Evolutionary conservation across 2,329 filamentous ascomycete genomes (phyloP).

Genomic region (Phyllosticta citriasiana): DNA sequence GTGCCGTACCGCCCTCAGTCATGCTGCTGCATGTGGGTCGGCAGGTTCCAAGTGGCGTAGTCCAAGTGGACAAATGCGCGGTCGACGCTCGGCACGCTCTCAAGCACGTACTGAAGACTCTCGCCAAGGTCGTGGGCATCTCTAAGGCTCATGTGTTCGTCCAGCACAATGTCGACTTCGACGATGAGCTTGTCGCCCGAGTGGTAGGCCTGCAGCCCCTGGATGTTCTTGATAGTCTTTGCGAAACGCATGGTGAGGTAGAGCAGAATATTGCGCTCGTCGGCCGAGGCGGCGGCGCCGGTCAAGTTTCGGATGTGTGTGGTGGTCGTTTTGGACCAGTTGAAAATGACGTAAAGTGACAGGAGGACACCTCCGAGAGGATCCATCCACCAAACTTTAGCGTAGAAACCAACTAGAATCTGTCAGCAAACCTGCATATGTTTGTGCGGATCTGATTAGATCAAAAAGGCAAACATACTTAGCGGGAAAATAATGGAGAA

Average conservation of each 20-base stretch:
- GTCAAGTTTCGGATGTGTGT: constrained; percentile 74
- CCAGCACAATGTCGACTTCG: constrained; percentile 73
- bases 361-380: constrained; percentile 67
- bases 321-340: constrained; percentile 64
- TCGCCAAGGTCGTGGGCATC: constrained; percentile 75
- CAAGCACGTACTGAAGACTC: constrained; percentile 71
- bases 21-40: constrained; percentile 41
- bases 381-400: constrained; percentile 75
- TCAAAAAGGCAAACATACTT: constrained; percentile 28
- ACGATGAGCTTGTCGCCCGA: constrained; percentile 78
- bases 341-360: constrained; percentile 68
- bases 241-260: constrained; percentile 94
- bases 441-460: background rate
- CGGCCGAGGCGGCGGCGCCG: constrained; percentile 66
- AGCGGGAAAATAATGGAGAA: constrained; percentile 84
- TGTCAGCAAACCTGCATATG: background rate
- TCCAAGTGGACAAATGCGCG: constrained; percentile 44
- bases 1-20: constrained; percentile 12
- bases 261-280: constrained; percentile 74
- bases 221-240: constrained; percentile 75
- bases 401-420: constrained; percentile 56
- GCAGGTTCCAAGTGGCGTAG: constrained; percentile 41
- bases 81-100: constrained; percentile 68
- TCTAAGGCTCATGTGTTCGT: constrained; percentile 62
- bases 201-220: constrained; percentile 77